Evolutionary conservation across 768 basidiomycete species (phyloP).

Genomic region (Boletus reticuloceps): DNA sequence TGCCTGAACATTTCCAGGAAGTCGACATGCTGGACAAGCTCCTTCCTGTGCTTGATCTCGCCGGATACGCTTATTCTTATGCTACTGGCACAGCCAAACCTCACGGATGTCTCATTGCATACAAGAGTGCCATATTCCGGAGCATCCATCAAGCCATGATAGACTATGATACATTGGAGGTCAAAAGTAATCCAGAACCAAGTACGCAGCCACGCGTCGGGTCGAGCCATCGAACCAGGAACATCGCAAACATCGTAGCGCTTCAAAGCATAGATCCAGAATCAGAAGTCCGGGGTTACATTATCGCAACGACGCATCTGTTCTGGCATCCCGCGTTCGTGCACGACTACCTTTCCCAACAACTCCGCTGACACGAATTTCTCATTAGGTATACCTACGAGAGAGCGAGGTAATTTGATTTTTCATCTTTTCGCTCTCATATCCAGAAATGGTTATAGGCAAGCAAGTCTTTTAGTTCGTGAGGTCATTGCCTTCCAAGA

Average conservation of each 20-base stretch:
- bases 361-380: neutral
- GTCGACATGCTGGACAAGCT: slow-evolving; percentile 80
- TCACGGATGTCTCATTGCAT: slow-evolving; percentile 86
- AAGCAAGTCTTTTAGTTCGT: slow-evolving; percentile 70
- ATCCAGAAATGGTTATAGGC: slow-evolving; percentile 42
- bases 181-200: slow-evolving; percentile 39
- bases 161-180: slow-evolving; percentile 64
- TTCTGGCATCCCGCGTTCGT: slow-evolving; percentile 92
- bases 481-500: slow-evolving; percentile 58
- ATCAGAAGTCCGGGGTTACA: slow-evolving; percentile 45
- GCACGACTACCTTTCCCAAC: neutral
- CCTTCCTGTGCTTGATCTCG: slow-evolving; percentile 59
- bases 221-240: slow-evolving; percentile 68
- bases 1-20: slow-evolving; percentile 52
- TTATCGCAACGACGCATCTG: slow-evolving; percentile 87
- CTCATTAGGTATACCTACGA: slow-evolving; percentile 62
- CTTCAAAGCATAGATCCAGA: slow-evolving; percentile 45
- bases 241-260: slow-evolving; percentile 75
- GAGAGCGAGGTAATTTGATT: slow-evolving; percentile 60
- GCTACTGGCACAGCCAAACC: slow-evolving; percentile 71
- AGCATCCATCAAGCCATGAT: slow-evolving; percentile 48
- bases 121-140: slow-evolving; percentile 50
- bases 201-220: slow-evolving; percentile 42
- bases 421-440: neutral
- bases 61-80: slow-evolving; percentile 63